These are phyloP conservation scores for Boletus tylopilopsis DNA, from an alignment of 768 basidiomycete species.

Conservation along the genomic window DNA sequence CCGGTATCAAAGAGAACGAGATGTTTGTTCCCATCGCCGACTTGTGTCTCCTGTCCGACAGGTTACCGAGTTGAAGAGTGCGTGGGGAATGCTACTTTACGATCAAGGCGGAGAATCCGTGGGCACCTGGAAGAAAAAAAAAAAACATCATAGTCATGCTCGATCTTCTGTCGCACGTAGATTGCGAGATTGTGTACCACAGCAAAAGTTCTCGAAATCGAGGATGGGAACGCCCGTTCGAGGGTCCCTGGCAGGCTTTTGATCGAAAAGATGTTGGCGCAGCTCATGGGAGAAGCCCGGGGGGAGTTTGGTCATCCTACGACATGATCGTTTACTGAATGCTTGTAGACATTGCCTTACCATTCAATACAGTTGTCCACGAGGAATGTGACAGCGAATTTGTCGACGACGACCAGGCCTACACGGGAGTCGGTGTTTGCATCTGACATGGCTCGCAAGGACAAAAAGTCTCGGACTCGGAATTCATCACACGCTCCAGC, in stretches of 20 bases:
- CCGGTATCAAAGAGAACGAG: slow-evolving; percentile 82
- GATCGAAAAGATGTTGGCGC: slow-evolving; percentile 53
- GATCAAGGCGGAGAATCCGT: slow-evolving; percentile 80
- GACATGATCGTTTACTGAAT: neutral
- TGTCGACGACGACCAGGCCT: slow-evolving; percentile 33
- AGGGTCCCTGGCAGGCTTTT: slow-evolving; percentile 40
- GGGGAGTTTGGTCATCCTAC: slow-evolving; percentile 77
- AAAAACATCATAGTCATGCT: neutral
- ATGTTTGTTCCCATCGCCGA: slow-evolving; percentile 40
- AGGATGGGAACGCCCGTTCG: slow-evolving; percentile 57
- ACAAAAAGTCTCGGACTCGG: too few species aligned
- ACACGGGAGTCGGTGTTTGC: slow-evolving; percentile 7
- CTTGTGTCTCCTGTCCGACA: slow-evolving; percentile 50
- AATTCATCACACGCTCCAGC: slow-evolving; percentile 4
- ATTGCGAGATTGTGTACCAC: slow-evolving; percentile 40
- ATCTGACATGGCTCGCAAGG: slow-evolving; percentile 11
- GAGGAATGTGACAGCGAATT: slow-evolving; percentile 54
- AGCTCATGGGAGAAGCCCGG: slow-evolving; percentile 75
- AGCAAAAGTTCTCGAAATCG: slow-evolving; percentile 70
- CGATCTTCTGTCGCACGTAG: neutral
- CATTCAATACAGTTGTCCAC: slow-evolving; percentile 83
- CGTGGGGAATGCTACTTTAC: slow-evolving; percentile 36
- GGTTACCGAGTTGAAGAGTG: neutral
- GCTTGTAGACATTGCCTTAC: slow-evolving; percentile 32
- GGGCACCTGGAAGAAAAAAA: slow-evolving; percentile 52